Percentiles rank a stretch among this genome's conserved stretches.
phyloP scores from a whole-genome alignment of 108 stramenopile genomes.

The Pseudonitzschia multistriata region DNA sequence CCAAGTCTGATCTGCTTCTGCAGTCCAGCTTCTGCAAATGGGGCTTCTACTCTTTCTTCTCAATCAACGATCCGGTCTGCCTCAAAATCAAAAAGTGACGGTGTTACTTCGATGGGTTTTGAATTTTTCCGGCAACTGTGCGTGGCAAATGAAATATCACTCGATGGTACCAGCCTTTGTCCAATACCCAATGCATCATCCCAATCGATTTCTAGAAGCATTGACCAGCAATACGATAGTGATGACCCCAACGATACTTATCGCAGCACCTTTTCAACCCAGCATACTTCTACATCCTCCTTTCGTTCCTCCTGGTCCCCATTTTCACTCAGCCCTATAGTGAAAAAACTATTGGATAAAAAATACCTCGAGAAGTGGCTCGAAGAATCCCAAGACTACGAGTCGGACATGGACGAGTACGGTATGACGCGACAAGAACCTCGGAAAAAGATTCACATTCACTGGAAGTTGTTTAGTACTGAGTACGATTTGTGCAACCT shows the following conservation, averaged over 20 bases:
- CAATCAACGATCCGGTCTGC: not conserved
- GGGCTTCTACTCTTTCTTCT: not conserved
- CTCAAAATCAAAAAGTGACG: slow-evolving; percentile 19
- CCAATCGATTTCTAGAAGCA: not conserved
- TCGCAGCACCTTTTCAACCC: slow-evolving; percentile 8
- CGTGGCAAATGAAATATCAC: slow-evolving; percentile 44
- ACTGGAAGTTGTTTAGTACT: slow-evolving; percentile 66
- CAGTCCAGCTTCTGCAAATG: slow-evolving; percentile 18
- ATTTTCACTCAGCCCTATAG: slow-evolving; percentile 15
- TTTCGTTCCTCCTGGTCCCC: slow-evolving; percentile 17
- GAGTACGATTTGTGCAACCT: slow-evolving; percentile 79
- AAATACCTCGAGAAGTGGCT: slow-evolving; percentile 26
- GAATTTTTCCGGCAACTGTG: slow-evolving; percentile 71
- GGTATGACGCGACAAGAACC: slow-evolving; percentile 47
- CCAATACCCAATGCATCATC: slow-evolving; percentile 18
- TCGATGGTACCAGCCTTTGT: slow-evolving; percentile 44
- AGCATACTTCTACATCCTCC: not conserved
- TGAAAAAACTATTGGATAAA: slow-evolving; percentile 13
- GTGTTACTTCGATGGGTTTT: slow-evolving; percentile 59
- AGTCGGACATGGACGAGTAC: slow-evolving; percentile 35
- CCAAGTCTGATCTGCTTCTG: slow-evolving; percentile 70
- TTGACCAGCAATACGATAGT: not conserved
- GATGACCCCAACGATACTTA: slow-evolving; percentile 6
- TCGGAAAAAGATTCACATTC: slow-evolving; percentile 58
- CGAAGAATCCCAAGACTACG: slow-evolving; percentile 25